Conservation (phyloP, 2,329 filamentous ascomycete species). For the Fusarium sp. region DNA sequence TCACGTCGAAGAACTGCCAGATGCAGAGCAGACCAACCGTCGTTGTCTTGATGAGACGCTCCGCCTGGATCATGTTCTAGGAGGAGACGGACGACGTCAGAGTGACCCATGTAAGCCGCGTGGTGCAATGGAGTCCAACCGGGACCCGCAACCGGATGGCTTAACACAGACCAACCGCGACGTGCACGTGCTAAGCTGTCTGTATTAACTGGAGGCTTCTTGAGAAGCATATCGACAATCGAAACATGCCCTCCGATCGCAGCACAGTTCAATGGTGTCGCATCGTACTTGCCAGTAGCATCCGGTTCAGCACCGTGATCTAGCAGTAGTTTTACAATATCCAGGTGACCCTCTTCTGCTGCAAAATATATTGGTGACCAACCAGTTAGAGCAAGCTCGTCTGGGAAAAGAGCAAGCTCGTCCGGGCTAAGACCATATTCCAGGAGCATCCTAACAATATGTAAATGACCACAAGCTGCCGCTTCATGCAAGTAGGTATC, state of each 20-base stretch:
- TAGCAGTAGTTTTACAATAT: neutral
- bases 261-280: too few species aligned
- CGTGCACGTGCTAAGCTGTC: too few species aligned
- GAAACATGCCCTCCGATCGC: neutral
- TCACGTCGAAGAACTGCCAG: neutral
- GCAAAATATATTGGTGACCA: too few species aligned
- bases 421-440: too few species aligned
- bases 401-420: too few species aligned
- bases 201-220: too few species aligned
- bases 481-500: neutral
- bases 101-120: neutral
- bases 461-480: neutral
- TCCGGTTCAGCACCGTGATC: too few species aligned
- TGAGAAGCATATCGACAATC: too few species aligned
- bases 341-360: neutral
- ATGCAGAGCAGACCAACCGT: neutral
- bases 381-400: too few species aligned
- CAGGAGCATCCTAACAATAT: neutral
- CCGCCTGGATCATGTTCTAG: neutral
- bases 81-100: neutral
- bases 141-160: too few species aligned
- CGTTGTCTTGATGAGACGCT: neutral
- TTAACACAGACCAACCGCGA: too few species aligned
- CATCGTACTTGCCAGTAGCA: too few species aligned
- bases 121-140: neutral